Base-by-base conservation (phyloP, 1,284 basidiomycete genomes). In the Mycena sp. region DNA sequence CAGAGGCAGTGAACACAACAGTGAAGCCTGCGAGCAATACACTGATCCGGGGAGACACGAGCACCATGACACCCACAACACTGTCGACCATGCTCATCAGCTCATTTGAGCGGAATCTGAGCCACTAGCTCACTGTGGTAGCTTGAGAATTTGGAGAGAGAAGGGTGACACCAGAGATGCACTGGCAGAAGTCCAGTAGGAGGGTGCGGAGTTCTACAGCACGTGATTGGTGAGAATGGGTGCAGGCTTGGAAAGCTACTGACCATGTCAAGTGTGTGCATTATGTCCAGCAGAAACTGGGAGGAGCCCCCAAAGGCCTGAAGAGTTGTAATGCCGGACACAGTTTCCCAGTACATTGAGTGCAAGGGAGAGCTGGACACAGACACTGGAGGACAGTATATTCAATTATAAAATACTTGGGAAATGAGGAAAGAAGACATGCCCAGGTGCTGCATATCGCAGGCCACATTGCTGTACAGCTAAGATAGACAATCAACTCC, bases 291-390 rank as follows among this genome's bases (percentile, higher is more conserved):
- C 71, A 98, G 79, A 71, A 96, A 91, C 71, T 94, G 92, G 25
- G 93, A 92, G 25, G 88, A 89, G 12, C 91, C 91, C n/a, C 95
- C 95, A 72, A 96, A 96, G 2, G 95, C 91, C 51, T 95, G 90
- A 41, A 97, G 79, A 49, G 96, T 91, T 0, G 93, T 86, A 19
- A 92, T 91, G n/a, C 94, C 94, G 5, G 93, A 85, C 58, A 96
- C 94, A 0, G 93, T 93, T 77, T 96, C 94, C 7, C 92, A 93
- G 69, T 95, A 98, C 40, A 96, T 91, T 1, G 93, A 94, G 77
- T 97, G 97, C 16, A 98, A 78, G 0, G 95, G 95, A 0, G 93
- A 95, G 41, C 94, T 88, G 9, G 94, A 94, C 35, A 55, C 37
- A n/a, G 37, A 45, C 9, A 29, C 38, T 28, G 17, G 25, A 21